phyloP scores from a whole-genome alignment of 164 flowering plant genomes.

The Umbilicus rupestris region DNA sequence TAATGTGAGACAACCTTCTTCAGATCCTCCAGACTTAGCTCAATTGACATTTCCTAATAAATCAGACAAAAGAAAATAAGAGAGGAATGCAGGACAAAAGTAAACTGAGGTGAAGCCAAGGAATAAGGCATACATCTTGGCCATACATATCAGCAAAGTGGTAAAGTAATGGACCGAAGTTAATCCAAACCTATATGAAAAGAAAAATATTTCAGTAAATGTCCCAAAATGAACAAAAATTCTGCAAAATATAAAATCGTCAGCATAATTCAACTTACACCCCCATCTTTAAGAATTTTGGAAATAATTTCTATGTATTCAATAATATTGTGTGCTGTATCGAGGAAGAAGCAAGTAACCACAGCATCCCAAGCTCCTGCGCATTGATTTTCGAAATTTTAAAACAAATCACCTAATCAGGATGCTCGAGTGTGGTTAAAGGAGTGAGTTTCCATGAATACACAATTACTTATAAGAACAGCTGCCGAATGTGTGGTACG shows the following conservation, averaged over 20 bases:
- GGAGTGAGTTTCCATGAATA: background rate
- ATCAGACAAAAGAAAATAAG: conserved; percentile 2
- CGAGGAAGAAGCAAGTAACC: conserved; percentile 93
- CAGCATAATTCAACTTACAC: conserved; percentile 45
- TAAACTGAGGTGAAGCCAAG: background rate
- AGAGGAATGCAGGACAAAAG: background rate
- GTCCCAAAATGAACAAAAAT: background rate
- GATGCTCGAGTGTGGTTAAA: background rate
- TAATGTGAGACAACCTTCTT: conserved; percentile 63
- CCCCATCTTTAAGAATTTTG: conserved; percentile 79
- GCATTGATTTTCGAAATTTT: background rate
- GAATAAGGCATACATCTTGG: conserved; percentile 50
- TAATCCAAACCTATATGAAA: conserved; percentile 76
- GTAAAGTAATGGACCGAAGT: conserved; percentile 92
- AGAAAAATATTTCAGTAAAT: conserved; percentile 2
- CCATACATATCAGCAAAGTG: conserved; percentile 91
- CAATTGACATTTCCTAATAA: conserved; percentile 82
- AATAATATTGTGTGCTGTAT: conserved; percentile 89
- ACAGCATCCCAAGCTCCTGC: conserved; percentile 95
- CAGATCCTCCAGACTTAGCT: conserved; percentile 93
- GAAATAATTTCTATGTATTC: conserved; percentile 92
- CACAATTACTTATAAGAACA: background rate
- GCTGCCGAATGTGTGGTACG: background rate
- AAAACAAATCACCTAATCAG: background rate
- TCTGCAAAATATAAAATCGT: background rate